Evolutionary conservation across 805 yeast species (phyloP).

Genomic region (Starmerella apicola): DNA sequence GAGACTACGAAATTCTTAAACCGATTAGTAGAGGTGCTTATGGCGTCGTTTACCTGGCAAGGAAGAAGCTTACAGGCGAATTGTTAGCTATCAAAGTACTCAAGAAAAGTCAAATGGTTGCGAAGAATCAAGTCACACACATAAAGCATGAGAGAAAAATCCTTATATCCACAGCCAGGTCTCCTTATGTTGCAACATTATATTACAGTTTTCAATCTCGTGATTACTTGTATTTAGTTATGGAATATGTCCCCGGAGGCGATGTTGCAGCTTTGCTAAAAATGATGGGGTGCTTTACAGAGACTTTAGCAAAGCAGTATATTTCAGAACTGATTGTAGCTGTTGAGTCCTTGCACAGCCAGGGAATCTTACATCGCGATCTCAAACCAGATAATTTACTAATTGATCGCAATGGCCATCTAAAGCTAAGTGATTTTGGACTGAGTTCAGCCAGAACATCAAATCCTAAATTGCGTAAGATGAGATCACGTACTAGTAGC

Average conservation of each 20-base stretch:
- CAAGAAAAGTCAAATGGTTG: constrained; percentile 89
- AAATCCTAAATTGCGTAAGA: not conserved
- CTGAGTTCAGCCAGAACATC: constrained; percentile 28
- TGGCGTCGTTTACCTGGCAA: constrained; percentile 85
- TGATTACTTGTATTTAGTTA: constrained; percentile 77
- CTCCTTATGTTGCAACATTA: constrained; percentile 83
- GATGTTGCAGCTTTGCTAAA: constrained; percentile 81
- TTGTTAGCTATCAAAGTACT: constrained; percentile 89
- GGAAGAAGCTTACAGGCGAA: constrained; percentile 77
- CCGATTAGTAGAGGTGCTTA: constrained; percentile 97
- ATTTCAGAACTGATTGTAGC: constrained; percentile 85
- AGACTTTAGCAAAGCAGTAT: constrained; percentile 69
- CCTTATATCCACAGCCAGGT: constrained; percentile 84
- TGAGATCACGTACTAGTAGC: constrained; percentile 7
- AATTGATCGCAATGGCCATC: constrained; percentile 76
- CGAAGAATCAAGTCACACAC: constrained; percentile 90
- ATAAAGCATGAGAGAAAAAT: constrained; percentile 92
- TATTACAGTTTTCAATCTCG: constrained; percentile 80
- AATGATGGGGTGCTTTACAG: constrained; percentile 70
- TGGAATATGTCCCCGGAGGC: constrained; percentile 95
- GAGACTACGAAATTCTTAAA: constrained; percentile 79
- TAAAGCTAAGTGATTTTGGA: constrained; percentile 92
- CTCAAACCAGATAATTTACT: constrained; percentile 87
- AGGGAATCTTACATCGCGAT: constrained; percentile 90
- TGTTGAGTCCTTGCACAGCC: constrained; percentile 73